Evolutionary conservation across 1,139 yeast genomes (phyloP), one percentile per base, ranked within the genome.

Genomic region (Zygosaccharomyces pseudobailii): DNA sequence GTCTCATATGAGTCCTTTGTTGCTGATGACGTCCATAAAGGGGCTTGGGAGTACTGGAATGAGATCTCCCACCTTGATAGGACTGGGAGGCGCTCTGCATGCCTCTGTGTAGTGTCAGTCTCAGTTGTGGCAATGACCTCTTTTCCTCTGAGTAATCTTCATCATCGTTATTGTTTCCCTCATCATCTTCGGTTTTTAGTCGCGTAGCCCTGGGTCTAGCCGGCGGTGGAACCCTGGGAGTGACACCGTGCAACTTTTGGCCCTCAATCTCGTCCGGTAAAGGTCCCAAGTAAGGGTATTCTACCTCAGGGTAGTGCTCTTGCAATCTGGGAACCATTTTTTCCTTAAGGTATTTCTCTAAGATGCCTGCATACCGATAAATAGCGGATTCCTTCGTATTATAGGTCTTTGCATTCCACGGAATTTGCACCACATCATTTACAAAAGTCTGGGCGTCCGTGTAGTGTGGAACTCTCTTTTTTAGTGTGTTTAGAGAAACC

Each of bases 321-420:
- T 54, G 70, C 64, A 56, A 73, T 56, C 45, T 73, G 8, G 88
- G 85, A 33, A 89, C 72, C 24, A 80, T 72, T 21, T 69, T 70
- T 3, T 76, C 75, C 51, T 69, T 72, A 43, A 89, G 66, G 64
- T 71, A 85, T 40, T 75, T 69, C 59, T 89, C 94, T 55, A 90
- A 68, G 25, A 82, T 74, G 17, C 77, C 72, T 0, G 97, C 96
- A 57, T 85, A 87, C 33, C 74, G 72, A 66, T 84, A 86, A 43
- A 85, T 83, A 13, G 72, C 71, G 0, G 90, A 80, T 13, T 76
- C 81, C 53, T 80, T 82, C 49, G 82, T 82, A 64, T 90, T 90
- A 67, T 84, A 90, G 41, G 83, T 78, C 53, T 88, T 78, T 2
- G 97, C 97, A 63, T 90, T 90, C 89, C 95, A 87, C 1, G 87